These are phyloP conservation scores for Pistacia atlantica DNA, from an alignment of 345 rosid species.

Conservation along the genomic window DNA sequence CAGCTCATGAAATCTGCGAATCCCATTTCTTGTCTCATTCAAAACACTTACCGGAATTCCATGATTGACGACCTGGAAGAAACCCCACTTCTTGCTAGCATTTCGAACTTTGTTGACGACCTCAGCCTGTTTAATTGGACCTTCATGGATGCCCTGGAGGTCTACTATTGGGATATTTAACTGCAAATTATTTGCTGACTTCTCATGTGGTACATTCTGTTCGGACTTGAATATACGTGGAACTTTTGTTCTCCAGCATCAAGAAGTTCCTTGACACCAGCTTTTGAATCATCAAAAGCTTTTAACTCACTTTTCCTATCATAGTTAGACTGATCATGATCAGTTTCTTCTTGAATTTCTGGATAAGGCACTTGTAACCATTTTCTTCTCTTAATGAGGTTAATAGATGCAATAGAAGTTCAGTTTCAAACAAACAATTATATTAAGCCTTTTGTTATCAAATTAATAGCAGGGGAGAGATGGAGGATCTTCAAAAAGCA, in stretches of 20 bases:
- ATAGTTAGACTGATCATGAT: background rate
- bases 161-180: background rate
- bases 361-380: background rate
- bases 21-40: slow-evolving; percentile 16
- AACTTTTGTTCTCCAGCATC: background rate
- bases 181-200: background rate
- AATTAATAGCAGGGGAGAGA: too few relatives aligned
- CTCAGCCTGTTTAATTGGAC: background rate
- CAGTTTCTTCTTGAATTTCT: background rate
- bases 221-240: background rate
- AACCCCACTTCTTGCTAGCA: slow-evolving; percentile 27
- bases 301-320: slow-evolving; percentile 16
- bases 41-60: slow-evolving; percentile 19
- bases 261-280: slow-evolving; percentile 16
- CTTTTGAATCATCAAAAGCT: slow-evolving; percentile 14
- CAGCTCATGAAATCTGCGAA: slow-evolving; percentile 26
- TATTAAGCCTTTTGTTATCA: too few relatives aligned
- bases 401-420: too few relatives aligned
- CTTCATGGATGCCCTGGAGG: background rate
- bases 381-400: background rate
- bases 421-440: too few relatives aligned
- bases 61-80: slow-evolving; percentile 31
- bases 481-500: too few relatives aligned
- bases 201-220: background rate
- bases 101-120: background rate